phyloP scores from a whole-genome alignment of 2,329 filamentous ascomycete species.

The Pseudogymnoascus sp. region DNA sequence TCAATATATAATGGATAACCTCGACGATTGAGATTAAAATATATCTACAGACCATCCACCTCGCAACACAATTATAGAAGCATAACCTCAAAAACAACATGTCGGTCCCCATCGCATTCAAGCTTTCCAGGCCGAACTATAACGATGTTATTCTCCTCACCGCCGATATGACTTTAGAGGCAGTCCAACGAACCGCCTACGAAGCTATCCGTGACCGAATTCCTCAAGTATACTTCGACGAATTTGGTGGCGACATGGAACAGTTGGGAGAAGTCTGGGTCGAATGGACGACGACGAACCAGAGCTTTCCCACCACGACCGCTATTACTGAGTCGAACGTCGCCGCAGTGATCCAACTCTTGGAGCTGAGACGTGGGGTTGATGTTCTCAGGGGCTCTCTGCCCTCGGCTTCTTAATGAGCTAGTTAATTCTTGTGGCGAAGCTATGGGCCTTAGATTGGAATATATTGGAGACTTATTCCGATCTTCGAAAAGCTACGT shows the following conservation, averaged over 20 bases:
- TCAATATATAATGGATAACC: neutral
- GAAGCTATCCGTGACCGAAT: neutral
- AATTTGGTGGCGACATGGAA: conserved; percentile 68
- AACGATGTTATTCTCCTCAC: neutral
- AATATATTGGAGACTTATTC: neutral
- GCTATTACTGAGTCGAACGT: neutral
- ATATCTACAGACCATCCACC: neutral
- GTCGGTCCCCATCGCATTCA: neutral
- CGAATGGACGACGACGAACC: conserved; percentile 74
- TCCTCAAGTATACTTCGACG: neutral
- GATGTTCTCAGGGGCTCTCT: neutral
- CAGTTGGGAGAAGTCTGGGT: conserved; percentile 67
- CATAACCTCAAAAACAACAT: neutral
- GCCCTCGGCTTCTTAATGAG: neutral
- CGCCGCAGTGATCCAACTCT: neutral
- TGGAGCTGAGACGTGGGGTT: neutral
- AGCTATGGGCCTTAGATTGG: neutral
- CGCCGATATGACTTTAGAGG: neutral
- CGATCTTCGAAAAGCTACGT: neutral
- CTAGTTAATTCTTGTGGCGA: neutral
- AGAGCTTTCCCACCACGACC: neutral
- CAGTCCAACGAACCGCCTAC: neutral
- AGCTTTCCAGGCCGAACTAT: neutral
- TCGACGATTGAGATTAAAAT: neutral
- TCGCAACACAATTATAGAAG: neutral